These are phyloP conservation scores for Luffa aegyptiaca DNA, from an alignment of 306 rosid species.

Conservation along the genomic window DNA sequence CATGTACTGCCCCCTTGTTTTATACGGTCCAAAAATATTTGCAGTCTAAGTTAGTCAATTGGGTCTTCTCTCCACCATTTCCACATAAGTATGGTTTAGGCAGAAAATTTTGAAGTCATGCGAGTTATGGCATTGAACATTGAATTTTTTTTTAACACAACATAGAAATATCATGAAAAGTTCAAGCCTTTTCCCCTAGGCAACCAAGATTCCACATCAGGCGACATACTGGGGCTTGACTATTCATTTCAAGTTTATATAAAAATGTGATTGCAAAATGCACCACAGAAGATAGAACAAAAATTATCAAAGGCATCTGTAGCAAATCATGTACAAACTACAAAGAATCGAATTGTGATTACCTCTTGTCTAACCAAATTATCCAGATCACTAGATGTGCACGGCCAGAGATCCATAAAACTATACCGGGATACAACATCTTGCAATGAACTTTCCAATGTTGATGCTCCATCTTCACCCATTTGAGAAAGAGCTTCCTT, in stretches of 20 bases:
- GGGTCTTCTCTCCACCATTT: neutral
- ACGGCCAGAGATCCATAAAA: conserved; percentile 95
- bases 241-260: neutral
- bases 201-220: neutral
- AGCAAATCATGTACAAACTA: conserved; percentile 3
- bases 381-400: conserved; percentile 75
- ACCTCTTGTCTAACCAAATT: conserved; percentile 82
- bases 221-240: neutral
- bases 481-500: conserved; percentile 71
- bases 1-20: neutral
- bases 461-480: conserved; percentile 55
- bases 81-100: neutral
- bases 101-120: neutral
- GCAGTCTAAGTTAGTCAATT: neutral
- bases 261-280: neutral
- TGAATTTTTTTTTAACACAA: neutral
- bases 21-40: neutral
- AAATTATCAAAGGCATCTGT: neutral
- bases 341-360: conserved; percentile 4
- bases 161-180: neutral
- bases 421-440: conserved; percentile 87
- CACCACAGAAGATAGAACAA: neutral
- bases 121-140: neutral
- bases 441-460: conserved; percentile 58
- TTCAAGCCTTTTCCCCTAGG: neutral